These are phyloP conservation scores for Nevesoporus exiguus DNA, from an alignment of 768 basidiomycete species.

Conservation along the genomic window DNA sequence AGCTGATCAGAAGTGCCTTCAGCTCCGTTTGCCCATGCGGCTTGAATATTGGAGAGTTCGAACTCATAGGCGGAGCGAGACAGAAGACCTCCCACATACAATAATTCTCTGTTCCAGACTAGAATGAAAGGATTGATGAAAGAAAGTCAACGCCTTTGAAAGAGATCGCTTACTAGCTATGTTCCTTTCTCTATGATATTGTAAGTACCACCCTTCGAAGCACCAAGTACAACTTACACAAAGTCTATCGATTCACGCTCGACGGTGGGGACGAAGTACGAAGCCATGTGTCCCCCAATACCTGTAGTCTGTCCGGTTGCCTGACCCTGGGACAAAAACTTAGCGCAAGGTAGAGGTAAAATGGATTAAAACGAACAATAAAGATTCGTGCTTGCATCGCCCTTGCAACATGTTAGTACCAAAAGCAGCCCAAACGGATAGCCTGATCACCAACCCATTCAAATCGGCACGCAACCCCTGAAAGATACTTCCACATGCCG, in stretches of 20 bases:
- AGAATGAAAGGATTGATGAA: neutral
- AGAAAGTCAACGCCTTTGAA: neutral
- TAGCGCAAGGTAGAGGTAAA: neutral
- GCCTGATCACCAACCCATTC: neutral
- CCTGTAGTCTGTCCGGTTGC: neutral
- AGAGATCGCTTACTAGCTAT: constrained; percentile 48
- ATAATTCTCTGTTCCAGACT: constrained; percentile 90
- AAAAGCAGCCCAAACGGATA: no score
- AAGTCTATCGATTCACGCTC: constrained; percentile 1
- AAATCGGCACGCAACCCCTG: neutral
- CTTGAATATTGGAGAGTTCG: constrained; percentile 55
- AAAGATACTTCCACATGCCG: neutral
- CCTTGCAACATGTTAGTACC: neutral
- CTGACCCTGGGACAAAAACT: constrained; percentile 22
- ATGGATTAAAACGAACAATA: neutral
- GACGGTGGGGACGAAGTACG: neutral
- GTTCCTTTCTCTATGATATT: constrained; percentile 48
- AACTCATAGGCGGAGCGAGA: constrained; percentile 82
- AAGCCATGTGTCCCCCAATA: neutral
- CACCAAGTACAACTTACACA: neutral
- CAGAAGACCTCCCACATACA: constrained; percentile 80
- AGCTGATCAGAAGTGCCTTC: neutral
- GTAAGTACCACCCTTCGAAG: neutral
- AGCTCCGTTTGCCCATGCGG: neutral
- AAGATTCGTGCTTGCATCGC: neutral